A percentile compares a stretch with the other conserved stretches of the same genome.
These are phyloP conservation scores for Diaporthe sp. DNA, from an alignment of 2,329 filamentous ascomycete genomes.

Conservation along the genomic window DNA sequence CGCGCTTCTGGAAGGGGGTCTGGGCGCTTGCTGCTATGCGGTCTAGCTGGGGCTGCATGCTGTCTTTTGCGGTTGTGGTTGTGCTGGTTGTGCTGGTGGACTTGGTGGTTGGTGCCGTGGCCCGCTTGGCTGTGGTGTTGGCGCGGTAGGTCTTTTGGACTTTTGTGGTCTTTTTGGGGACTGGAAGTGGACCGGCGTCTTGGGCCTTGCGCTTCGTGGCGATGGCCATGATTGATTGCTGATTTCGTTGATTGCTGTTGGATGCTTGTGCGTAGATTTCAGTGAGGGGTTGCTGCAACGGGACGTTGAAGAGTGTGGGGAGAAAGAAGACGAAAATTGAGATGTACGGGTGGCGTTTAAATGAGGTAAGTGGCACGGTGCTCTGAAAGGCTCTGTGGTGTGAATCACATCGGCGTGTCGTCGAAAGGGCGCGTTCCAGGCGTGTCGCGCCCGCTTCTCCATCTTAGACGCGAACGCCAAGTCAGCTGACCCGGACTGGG, in stretches of 20 bases:
- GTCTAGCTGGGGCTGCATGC: constrained; percentile 57
- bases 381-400: background rate
- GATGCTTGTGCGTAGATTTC: background rate
- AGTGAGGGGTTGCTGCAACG: background rate
- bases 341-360: no score
- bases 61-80: constrained; percentile 43
- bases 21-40: constrained; percentile 60
- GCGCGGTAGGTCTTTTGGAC: constrained; percentile 29
- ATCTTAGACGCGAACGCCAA: constrained; percentile 13
- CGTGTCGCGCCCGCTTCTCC: background rate
- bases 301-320: background rate
- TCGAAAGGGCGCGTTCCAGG: constrained; percentile 37
- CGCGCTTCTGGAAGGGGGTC: constrained; percentile 71
- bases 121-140: constrained; percentile 31
- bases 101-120: background rate
- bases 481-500: constrained; percentile 23
- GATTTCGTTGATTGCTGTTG: background rate
- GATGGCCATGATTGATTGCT: constrained; percentile 25
- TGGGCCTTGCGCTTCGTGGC: constrained; percentile 16
- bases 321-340: background rate
- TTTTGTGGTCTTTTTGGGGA: constrained; percentile 12
- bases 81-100: background rate
- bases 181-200: background rate
- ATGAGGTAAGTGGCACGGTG: background rate
- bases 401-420: constrained; percentile 41